Base-by-base conservation (phyloP, 257 asterid species). In the Solanum etuberosum region DNA sequence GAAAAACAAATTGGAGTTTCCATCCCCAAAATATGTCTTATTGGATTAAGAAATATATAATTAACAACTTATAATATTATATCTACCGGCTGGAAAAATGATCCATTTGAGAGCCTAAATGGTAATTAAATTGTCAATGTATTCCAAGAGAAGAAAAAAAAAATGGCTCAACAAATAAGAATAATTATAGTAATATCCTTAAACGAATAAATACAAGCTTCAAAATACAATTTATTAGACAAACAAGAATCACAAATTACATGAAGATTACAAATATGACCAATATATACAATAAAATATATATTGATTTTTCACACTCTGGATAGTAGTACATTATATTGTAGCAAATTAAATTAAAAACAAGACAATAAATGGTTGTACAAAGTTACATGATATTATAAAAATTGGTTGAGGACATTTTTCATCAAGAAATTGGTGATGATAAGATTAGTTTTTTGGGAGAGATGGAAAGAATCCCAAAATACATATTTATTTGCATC, bases 391-490 rank as follows among this genome's bases (percentile, higher is more conserved):
- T 38, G 63, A 15, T 14, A 27, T 80, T 20, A 92, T n/a, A 90
- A 32, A 84, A 96, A 96, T 40, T 86, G 88, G 83, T 65, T 87
- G 83, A 93, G 86, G 61, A 89, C 87, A 88, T 89, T 90, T 72
- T 93, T 94, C 76, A 96, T 9, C 18, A 96, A 46, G 89, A 92
- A 89, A 25, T 91, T 93, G 25, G 89, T 89, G n/a, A 95, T 84
- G 85, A 96, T 90, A 54, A 72, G 86, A 81, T 92, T 96, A 0
- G 99, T 91, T 90, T 84, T 95, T 93, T 96, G 90, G 0, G 98
- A 93, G 9, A 98, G 98, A 88, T 96, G 99, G 87, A 96, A 96
- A 72, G 99, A 94, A 87, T 96, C 99, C 99, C 99, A 96, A 72
- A 96, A 96, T 0, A 95, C 94, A 27, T 92, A 96, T 86, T 96